Evolutionary conservation across 495 filamentous ascomycete species (phyloP).

Genomic region (Pyrenopolyporus hunteri): DNA sequence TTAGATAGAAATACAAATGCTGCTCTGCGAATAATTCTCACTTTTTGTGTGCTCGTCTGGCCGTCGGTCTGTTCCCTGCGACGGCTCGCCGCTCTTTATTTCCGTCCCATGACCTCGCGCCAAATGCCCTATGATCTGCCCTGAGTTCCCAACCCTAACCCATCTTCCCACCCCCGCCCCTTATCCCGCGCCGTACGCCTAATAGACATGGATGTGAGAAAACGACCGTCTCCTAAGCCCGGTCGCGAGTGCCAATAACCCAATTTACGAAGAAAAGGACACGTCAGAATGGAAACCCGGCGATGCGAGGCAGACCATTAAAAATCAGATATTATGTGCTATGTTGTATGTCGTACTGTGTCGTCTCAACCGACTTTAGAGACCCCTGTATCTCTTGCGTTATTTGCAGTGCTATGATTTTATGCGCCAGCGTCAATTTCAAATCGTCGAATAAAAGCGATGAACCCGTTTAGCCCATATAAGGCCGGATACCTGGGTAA

Average conservation of each 20-base stretch:
- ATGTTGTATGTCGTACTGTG: conserved; percentile 24
- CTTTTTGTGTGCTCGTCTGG: conserved; percentile 28
- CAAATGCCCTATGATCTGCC: conserved; percentile 27
- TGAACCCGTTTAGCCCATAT: too few species aligned
- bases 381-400: conserved; percentile 12
- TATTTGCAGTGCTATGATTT: conserved; percentile 27
- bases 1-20: conserved; percentile 35
- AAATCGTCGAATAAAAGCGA: conserved; percentile 7
- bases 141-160: conserved; percentile 5
- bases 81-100: conserved; percentile 16
- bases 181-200: conserved; percentile 22
- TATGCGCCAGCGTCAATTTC: conserved; percentile 12
- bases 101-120: conserved; percentile 14
- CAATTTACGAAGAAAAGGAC: conserved; percentile 25
- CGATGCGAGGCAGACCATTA: conserved; percentile 27
- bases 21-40: conserved; percentile 14
- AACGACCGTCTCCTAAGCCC: conserved; percentile 7
- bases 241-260: conserved; percentile 16
- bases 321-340: conserved; percentile 35
- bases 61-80: conserved; percentile 15
- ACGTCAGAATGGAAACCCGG: conserved; percentile 30
- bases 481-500: too few species aligned
- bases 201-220: conserved; percentile 9
- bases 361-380: conserved; percentile 13
- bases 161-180: neutral